A percentile compares a stretch with the other conserved stretches of the same genome.
These are phyloP conservation scores for Aspergillus pseudonomiae DNA, from an alignment of 2,329 filamentous ascomycete genomes.

Conservation along the genomic window DNA sequence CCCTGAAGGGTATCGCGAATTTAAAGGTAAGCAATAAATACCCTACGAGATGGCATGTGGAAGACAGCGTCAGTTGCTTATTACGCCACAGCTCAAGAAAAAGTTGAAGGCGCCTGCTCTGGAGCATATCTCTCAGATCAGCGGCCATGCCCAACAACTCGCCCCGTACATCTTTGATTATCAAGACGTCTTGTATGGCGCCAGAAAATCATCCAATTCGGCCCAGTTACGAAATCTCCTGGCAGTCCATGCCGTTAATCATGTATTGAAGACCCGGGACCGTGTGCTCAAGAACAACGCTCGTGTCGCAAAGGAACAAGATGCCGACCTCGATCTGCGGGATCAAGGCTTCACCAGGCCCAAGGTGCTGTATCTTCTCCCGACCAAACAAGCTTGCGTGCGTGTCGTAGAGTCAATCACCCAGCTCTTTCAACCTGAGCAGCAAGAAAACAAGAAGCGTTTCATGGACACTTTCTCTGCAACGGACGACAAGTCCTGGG, in stretches of 20 bases:
- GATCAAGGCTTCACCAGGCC: conserved; percentile 96
- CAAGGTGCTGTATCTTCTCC: conserved; percentile 87
- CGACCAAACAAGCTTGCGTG: conserved; percentile 84
- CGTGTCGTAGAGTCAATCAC: conserved; percentile 77
- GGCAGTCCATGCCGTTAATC: conserved; percentile 85
- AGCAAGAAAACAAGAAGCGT: conserved; percentile 91
- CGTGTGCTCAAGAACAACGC: conserved; percentile 90
- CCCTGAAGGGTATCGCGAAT: conserved; percentile 35
- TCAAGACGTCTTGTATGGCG: conserved; percentile 75
- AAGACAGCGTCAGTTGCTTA: conserved; percentile 38
- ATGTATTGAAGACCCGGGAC: conserved; percentile 91
- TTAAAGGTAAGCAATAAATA: conserved; percentile 37
- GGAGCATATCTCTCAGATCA: conserved; percentile 61
- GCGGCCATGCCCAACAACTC: conserved; percentile 65
- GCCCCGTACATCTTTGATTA: conserved; percentile 79
- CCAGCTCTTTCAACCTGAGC: conserved; percentile 75
- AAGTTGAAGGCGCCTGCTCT: conserved; percentile 62
- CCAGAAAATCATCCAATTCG: conserved; percentile 70
- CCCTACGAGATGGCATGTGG: not conserved
- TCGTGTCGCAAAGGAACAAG: conserved; percentile 69
- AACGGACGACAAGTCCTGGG: conserved; percentile 67
- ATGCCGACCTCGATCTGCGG: conserved; percentile 71
- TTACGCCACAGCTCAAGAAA: conserved; percentile 67
- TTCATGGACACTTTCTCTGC: conserved; percentile 83
- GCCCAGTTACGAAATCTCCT: conserved; percentile 69